A percentile compares a stretch with the other conserved stretches of the same genome.
phyloP scores from a whole-genome alignment of 495 filamentous ascomycete species.

The Podospora appendiculata region DNA sequence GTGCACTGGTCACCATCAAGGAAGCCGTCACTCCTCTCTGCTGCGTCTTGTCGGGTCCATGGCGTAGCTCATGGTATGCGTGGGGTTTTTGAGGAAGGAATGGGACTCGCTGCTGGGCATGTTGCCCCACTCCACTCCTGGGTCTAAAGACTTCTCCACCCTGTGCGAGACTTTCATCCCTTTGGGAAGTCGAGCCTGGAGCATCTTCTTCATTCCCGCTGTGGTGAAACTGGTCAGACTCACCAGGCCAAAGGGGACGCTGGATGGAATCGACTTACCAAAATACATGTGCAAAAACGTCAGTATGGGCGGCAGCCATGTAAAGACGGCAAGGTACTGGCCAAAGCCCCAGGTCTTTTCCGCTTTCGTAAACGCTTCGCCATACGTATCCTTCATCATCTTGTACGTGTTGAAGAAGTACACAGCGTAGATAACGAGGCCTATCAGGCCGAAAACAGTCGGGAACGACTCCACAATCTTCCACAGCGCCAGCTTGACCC shows the following conservation, averaged over 20 bases:
- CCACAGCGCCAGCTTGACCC: neutral
- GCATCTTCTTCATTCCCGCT: constrained; percentile 1
- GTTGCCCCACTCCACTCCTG: no score
- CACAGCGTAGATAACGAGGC: constrained; percentile 4
- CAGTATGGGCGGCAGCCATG: constrained; percentile 14
- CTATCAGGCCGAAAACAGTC: constrained; percentile 3
- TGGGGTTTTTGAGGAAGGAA: no score
- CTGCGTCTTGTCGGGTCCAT: no score
- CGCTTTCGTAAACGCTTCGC: constrained; percentile 5
- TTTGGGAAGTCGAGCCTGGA: constrained; percentile 3
- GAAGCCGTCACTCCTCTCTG: no score
- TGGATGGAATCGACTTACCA: neutral
- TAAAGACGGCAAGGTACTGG: constrained; percentile 15
- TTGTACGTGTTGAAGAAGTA: constrained; percentile 14
- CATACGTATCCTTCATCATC: constrained; percentile 16
- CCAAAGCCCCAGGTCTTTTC: constrained; percentile 13
- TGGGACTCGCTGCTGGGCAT: no score
- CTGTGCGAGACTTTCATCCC: neutral
- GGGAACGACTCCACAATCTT: constrained; percentile 4
- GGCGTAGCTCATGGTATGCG: no score
- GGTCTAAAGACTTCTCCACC: neutral
- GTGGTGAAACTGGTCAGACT: neutral
- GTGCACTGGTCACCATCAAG: no score
- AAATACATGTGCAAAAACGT: constrained; percentile 7
- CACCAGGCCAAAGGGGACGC: no score